phyloP scores from a whole-genome alignment of 306 rosid species.

The Delonix regia region DNA sequence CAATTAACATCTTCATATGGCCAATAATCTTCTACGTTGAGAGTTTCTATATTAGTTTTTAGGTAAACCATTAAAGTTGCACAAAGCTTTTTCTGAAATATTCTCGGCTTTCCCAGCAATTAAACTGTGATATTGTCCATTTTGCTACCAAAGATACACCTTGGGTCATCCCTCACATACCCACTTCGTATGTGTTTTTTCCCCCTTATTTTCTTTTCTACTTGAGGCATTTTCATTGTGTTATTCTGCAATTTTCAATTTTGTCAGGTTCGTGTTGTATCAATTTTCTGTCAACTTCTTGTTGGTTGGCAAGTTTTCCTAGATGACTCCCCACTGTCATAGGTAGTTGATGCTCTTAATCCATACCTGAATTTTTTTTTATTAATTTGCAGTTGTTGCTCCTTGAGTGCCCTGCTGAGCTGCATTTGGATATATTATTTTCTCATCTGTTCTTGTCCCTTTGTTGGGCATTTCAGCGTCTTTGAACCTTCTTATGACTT shows the following conservation, averaged over 20 bases:
- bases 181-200: background rate
- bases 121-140: background rate
- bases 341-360: background rate
- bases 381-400: background rate
- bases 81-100: background rate
- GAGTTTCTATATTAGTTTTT: background rate
- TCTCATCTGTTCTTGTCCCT: background rate
- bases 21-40: too few species aligned
- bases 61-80: background rate
- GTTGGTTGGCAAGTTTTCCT: background rate
- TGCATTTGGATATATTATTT: background rate
- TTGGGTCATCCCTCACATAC: background rate
- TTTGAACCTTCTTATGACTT: background rate
- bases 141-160: background rate
- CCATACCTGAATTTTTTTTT: background rate
- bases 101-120: background rate
- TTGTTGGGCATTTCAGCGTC: background rate
- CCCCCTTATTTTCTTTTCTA: background rate
- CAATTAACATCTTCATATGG: too few species aligned
- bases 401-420: background rate
- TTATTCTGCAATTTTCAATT: background rate
- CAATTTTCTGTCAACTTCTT: background rate
- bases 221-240: background rate
- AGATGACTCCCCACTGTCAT: background rate
- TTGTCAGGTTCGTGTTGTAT: background rate